Evolutionary conservation across 768 basidiomycete genomes (phyloP).

Genomic region (Mycena leptocephala): DNA sequence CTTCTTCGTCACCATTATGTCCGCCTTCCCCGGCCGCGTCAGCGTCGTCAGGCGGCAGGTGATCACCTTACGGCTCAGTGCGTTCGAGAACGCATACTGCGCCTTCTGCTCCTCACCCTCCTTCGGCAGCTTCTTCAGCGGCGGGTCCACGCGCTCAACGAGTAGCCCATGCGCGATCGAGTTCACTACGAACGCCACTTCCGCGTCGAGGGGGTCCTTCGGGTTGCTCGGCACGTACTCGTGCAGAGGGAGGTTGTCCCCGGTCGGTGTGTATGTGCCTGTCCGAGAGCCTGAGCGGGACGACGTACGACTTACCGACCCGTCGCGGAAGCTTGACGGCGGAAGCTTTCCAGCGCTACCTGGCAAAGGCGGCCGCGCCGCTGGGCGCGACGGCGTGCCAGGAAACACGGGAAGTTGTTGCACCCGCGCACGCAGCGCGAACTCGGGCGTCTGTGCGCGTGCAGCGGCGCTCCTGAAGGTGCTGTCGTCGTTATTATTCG

Average conservation of each 20-base stretch:
- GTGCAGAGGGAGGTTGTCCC: constrained; percentile 69
- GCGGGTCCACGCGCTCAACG: constrained; percentile 88
- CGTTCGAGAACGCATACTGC: constrained; percentile 86
- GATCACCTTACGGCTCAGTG: constrained; percentile 81
- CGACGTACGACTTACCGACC: constrained; percentile 66
- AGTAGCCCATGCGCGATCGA: constrained; percentile 83
- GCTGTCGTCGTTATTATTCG: constrained; percentile 70
- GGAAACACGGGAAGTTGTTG: constrained; percentile 73
- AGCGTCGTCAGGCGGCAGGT: constrained; percentile 87
- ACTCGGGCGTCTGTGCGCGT: constrained; percentile 82
- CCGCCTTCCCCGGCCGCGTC: constrained; percentile 71
- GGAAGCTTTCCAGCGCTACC: constrained; percentile 61
- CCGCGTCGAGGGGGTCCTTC: constrained; percentile 87
- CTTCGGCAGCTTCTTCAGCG: constrained; percentile 73
- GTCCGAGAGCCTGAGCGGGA: constrained; percentile 79
- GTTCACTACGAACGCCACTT: constrained; percentile 85
- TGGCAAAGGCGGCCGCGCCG: constrained; percentile 37
- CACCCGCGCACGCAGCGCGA: constrained; percentile 70
- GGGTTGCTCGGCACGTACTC: constrained; percentile 77
- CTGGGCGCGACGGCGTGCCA: constrained; percentile 58
- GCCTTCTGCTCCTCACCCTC: constrained; percentile 88
- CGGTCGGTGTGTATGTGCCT: constrained; percentile 75
- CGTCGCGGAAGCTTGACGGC: constrained; percentile 85
- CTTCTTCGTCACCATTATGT: constrained; percentile 74
- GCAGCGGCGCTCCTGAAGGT: constrained; percentile 60